Conservation (phyloP, 495 filamentous ascomycete genomes). For the Elasticomyces elasticus region DNA sequence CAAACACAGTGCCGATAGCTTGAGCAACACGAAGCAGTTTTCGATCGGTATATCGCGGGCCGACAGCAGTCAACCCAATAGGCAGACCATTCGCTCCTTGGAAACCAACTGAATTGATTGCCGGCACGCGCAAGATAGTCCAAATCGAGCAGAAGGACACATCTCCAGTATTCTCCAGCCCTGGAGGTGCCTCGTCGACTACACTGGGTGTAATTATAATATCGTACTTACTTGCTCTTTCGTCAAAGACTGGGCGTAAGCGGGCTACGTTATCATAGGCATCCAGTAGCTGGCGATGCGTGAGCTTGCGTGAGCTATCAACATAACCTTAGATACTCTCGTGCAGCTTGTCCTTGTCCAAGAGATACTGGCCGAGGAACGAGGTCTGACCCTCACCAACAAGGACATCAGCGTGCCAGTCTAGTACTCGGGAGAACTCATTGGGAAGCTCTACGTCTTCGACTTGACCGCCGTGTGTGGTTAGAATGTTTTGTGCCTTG, state of each 20-base stretch:
- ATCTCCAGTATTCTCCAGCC: conserved; percentile 36
- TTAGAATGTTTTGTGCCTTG: conserved; percentile 33
- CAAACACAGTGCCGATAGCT: conserved; percentile 35
- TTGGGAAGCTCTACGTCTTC: conserved; percentile 39
- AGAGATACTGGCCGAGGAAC: conserved; percentile 39
- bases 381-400: conserved; percentile 34
- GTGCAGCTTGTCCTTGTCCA: conserved; percentile 35
- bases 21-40: conserved; percentile 36
- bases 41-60: conserved; percentile 37
- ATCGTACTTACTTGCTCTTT: conserved; percentile 37
- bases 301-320: conserved; percentile 33
- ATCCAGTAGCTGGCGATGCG: conserved; percentile 34
- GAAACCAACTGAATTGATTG: conserved; percentile 43
- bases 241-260: conserved; percentile 39
- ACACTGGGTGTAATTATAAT: conserved; percentile 42
- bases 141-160: conserved; percentile 32
- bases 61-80: conserved; percentile 40
- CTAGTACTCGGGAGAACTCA: conserved; percentile 35
- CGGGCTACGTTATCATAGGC: conserved; percentile 38
- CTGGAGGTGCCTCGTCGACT: conserved; percentile 41
- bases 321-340: conserved; percentile 34
- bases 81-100: conserved; percentile 40
- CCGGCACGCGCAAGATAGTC: conserved; percentile 38
- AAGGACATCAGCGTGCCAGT: conserved; percentile 37
- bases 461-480: conserved; percentile 35